These are phyloP conservation scores for Petunia axillaris DNA, from an alignment of 257 asterid genomes.

Conservation along the genomic window DNA sequence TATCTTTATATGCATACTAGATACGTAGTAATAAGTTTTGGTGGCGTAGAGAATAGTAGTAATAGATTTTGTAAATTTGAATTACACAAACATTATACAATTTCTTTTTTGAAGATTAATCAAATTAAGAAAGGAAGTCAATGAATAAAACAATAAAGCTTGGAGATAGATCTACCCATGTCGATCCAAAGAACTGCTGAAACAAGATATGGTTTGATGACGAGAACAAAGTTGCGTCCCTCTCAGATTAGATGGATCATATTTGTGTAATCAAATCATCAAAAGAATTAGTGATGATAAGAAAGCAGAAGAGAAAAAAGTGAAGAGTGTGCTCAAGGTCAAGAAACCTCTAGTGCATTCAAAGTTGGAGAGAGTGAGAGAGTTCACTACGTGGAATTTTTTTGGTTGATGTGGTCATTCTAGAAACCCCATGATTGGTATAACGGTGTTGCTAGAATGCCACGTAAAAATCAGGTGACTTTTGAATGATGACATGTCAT, in stretches of 20 bases:
- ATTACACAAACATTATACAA: no score
- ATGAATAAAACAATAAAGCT: no score
- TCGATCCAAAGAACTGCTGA: not conserved
- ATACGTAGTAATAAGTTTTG: no score
- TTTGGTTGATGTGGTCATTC: not conserved
- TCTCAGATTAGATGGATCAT: not conserved
- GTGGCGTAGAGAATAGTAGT: no score
- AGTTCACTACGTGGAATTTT: not conserved
- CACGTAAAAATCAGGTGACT: not conserved
- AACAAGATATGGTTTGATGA: not conserved
- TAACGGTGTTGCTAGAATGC: not conserved
- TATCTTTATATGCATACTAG: no score
- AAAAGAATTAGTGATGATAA: not conserved
- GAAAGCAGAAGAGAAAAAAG: not conserved
- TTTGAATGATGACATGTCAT: slow-evolving; percentile 11
- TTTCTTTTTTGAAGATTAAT: no score
- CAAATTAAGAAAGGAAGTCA: not conserved
- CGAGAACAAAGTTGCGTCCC: not conserved
- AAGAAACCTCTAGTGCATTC: slow-evolving; percentile 13
- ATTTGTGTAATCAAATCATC: not conserved
- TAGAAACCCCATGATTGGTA: slow-evolving; percentile 13
- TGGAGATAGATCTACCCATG: not conserved
- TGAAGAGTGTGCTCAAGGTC: not conserved
- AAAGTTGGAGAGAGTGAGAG: not conserved
- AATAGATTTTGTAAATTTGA: no score